phyloP scores from a whole-genome alignment of 1,284 basidiomycete genomes.

The Marasmius fiardii region DNA sequence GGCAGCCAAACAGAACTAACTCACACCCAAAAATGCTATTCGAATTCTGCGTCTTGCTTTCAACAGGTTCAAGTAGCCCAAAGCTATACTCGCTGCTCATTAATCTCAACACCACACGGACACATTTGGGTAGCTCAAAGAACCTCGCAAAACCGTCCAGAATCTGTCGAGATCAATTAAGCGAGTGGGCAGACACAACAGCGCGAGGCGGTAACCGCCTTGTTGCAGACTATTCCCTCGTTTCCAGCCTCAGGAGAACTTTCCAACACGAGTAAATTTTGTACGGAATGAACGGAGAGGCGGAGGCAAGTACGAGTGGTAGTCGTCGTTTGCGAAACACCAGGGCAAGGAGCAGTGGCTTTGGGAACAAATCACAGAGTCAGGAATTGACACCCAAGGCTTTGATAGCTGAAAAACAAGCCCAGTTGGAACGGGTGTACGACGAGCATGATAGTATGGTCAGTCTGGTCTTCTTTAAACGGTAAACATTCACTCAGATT shows the following conservation, averaged over 20 bases:
- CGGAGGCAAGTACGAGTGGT: background rate
- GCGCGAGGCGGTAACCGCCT: background rate
- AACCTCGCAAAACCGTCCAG: constrained; percentile 9
- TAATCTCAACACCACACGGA: background rate
- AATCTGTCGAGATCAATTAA: background rate
- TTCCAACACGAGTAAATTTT: background rate
- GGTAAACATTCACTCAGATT: constrained; percentile 6
- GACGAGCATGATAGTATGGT: constrained; percentile 76
- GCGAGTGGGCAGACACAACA: background rate
- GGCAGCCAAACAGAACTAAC: constrained; percentile 2
- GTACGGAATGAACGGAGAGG: background rate
- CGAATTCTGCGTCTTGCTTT: background rate
- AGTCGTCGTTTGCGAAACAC: background rate
- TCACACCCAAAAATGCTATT: constrained; percentile 8
- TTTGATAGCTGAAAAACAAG: constrained; percentile 51
- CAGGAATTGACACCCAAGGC: background rate
- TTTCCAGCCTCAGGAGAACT: background rate
- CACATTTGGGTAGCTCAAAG: constrained; percentile 11
- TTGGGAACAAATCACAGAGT: background rate
- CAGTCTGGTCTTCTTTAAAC: constrained; percentile 27
- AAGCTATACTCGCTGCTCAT: constrained; percentile 6
- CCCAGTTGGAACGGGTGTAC: constrained; percentile 53
- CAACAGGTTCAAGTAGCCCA: background rate
- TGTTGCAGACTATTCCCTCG: background rate
- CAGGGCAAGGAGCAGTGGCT: background rate